These are phyloP conservation scores for Rosa rugosa DNA, from an alignment of 306 rosid genomes.

Conservation along the genomic window DNA sequence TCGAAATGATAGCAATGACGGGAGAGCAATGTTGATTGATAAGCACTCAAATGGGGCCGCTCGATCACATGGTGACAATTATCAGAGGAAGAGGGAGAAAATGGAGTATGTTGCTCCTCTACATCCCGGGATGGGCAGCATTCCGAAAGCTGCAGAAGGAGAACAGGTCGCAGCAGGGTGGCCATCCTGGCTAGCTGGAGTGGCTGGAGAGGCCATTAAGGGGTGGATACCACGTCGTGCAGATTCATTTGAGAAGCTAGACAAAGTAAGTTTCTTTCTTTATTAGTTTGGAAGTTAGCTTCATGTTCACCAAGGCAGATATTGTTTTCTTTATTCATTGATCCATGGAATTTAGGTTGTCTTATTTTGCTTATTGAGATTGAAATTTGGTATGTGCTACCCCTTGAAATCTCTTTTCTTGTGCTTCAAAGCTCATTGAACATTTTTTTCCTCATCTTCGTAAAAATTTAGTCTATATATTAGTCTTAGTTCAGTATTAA, in stretches of 20 bases:
- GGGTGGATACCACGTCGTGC: slow-evolving; percentile 97
- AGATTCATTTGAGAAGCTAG: slow-evolving; percentile 93
- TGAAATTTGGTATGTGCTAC: background rate
- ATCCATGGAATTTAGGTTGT: background rate
- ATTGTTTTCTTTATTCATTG: slow-evolving; percentile 9
- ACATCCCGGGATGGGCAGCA: slow-evolving; percentile 69
- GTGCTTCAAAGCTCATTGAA: background rate
- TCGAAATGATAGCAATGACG: slow-evolving; percentile 59
- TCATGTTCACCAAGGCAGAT: slow-evolving; percentile 18
- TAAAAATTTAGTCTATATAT: background rate
- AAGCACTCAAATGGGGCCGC: slow-evolving; percentile 69
- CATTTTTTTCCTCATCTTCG: background rate
- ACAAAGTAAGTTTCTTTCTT: slow-evolving; percentile 68
- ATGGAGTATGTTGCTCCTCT: slow-evolving; percentile 61
- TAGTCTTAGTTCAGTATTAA: background rate
- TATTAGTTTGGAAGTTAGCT: slow-evolving; percentile 23
- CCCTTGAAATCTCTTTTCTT: background rate
- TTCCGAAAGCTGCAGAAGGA: slow-evolving; percentile 88
- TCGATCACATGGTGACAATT: slow-evolving; percentile 52
- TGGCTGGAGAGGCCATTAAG: slow-evolving; percentile 95
- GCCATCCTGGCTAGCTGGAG: slow-evolving; percentile 95
- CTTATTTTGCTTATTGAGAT: background rate
- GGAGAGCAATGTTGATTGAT: slow-evolving; percentile 58
- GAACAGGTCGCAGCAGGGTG: slow-evolving; percentile 97
- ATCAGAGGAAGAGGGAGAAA: slow-evolving; percentile 90